Conservation (phyloP, 495 filamentous ascomycete genomes). For the Aspergillus ostianus region DNA sequence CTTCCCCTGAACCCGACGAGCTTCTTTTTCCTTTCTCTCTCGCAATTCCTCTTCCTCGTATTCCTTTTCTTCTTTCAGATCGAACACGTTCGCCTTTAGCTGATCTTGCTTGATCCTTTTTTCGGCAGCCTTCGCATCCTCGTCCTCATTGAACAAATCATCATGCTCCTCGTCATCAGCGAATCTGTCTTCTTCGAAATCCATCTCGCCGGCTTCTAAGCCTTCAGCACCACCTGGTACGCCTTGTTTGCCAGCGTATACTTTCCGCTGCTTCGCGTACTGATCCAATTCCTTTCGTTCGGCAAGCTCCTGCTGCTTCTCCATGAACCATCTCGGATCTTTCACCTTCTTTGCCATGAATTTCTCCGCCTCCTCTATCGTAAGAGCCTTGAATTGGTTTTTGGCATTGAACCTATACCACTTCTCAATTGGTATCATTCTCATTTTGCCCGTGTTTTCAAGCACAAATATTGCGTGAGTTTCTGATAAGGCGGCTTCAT, state of each 20-base stretch:
- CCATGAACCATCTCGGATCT: constrained; percentile 78
- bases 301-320: constrained; percentile 50
- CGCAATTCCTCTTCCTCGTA: constrained; percentile 76
- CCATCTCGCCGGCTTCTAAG: constrained; percentile 57
- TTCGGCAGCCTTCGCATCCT: constrained; percentile 84
- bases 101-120: constrained; percentile 85
- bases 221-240: constrained; percentile 40
- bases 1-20: constrained; percentile 68
- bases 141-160: constrained; percentile 80
- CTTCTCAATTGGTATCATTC: constrained; percentile 87
- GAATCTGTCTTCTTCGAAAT: constrained; percentile 67
- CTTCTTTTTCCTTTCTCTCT: constrained; percentile 64
- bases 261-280: constrained; percentile 47
- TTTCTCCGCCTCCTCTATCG: constrained; percentile 81
- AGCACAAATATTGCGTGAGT: constrained; percentile 72
- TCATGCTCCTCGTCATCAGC: constrained; percentile 85
- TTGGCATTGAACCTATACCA: constrained; percentile 91
- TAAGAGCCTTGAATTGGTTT: constrained; percentile 75
- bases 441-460: constrained; percentile 59
- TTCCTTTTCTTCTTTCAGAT: constrained; percentile 78
- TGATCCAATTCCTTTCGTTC: constrained; percentile 49
- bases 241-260: constrained; percentile 44
- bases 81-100: constrained; percentile 81
- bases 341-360: constrained; percentile 71
- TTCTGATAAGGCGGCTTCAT: constrained; percentile 80